Percentiles rank a stretch among this genome's conserved stretches.
phyloP scores from a whole-genome alignment of 257 asterid genomes.

The Nicotiana paniculata region DNA sequence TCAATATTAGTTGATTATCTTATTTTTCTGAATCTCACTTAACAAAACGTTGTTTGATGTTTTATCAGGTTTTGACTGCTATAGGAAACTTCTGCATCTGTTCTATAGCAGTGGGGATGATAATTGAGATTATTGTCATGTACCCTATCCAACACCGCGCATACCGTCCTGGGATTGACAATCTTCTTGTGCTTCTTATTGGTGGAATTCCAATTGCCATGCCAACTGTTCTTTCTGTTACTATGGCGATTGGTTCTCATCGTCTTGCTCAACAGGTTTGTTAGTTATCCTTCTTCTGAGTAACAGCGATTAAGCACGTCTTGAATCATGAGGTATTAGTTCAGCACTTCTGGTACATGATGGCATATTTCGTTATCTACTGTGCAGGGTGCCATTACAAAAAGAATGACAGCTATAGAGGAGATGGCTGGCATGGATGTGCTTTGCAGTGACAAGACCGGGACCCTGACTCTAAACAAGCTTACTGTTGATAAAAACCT shows the following conservation, averaged over 20 bases:
- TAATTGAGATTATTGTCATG: slow-evolving; percentile 86
- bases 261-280: slow-evolving; percentile 92
- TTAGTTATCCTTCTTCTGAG: background rate
- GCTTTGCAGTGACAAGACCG: slow-evolving; percentile 95
- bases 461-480: slow-evolving; percentile 87
- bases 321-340: background rate
- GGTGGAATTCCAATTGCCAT: slow-evolving; percentile 99
- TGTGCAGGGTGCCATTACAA: slow-evolving; percentile 90
- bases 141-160: slow-evolving; percentile 85
- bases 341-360: background rate
- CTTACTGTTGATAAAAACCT: slow-evolving; percentile 96
- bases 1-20: background rate
- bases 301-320: background rate
- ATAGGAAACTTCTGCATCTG: slow-evolving; percentile 97
- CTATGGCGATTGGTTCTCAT: slow-evolving; percentile 99
- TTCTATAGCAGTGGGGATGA: slow-evolving; percentile 93
- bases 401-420: slow-evolving; percentile 98
- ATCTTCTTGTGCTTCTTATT: slow-evolving; percentile 92
- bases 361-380: background rate
- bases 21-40: background rate
- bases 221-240: slow-evolving; percentile 97
- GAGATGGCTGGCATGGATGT: slow-evolving; percentile 99
- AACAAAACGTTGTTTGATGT: background rate
- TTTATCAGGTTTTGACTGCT: slow-evolving; percentile 77
- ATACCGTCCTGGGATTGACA: slow-evolving; percentile 96